These are phyloP conservation scores for Ophiocordyceps sinensis DNA, from an alignment of 2,329 filamentous ascomycete species.

Conservation along the genomic window DNA sequence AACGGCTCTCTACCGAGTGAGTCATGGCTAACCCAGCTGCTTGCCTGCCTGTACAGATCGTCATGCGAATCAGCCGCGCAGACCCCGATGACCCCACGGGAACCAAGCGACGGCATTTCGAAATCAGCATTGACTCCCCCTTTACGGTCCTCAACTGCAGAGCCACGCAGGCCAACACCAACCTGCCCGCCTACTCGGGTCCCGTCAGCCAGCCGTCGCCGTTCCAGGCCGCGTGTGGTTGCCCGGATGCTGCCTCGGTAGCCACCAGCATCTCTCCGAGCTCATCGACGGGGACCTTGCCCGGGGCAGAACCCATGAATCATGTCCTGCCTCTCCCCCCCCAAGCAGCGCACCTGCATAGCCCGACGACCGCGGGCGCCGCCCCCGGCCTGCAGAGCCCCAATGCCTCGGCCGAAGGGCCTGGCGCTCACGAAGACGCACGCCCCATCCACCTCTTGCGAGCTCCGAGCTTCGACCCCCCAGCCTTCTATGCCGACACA, in stretches of 20 bases:
- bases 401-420: slow-evolving; percentile 1
- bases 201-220: slow-evolving; percentile 32
- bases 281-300: slow-evolving; percentile 39
- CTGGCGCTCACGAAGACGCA: slow-evolving; percentile 17
- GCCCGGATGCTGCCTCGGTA: slow-evolving; percentile 34
- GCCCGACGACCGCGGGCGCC: slow-evolving; percentile 15
- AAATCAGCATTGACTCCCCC: slow-evolving; percentile 91
- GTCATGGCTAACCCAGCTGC: slow-evolving; percentile 3
- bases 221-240: slow-evolving; percentile 35
- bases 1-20: background rate
- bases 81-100: slow-evolving; percentile 61
- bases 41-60: slow-evolving; percentile 42
- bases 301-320: slow-evolving; percentile 19
- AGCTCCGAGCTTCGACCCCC: slow-evolving; percentile 75
- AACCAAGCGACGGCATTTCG: slow-evolving; percentile 72
- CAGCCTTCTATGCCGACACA: slow-evolving; percentile 66
- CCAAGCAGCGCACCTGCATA: slow-evolving; percentile 39
- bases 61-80: slow-evolving; percentile 77
- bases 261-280: slow-evolving; percentile 52
- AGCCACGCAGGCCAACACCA: slow-evolving; percentile 81
- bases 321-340: slow-evolving; percentile 31
- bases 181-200: slow-evolving; percentile 61
- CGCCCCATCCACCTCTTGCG: slow-evolving; percentile 77
- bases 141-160: slow-evolving; percentile 88
- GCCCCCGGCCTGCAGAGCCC: slow-evolving; percentile 8